These are phyloP conservation scores for Trapa incisa DNA, from an alignment of 345 rosid genomes.

Conservation along the genomic window DNA sequence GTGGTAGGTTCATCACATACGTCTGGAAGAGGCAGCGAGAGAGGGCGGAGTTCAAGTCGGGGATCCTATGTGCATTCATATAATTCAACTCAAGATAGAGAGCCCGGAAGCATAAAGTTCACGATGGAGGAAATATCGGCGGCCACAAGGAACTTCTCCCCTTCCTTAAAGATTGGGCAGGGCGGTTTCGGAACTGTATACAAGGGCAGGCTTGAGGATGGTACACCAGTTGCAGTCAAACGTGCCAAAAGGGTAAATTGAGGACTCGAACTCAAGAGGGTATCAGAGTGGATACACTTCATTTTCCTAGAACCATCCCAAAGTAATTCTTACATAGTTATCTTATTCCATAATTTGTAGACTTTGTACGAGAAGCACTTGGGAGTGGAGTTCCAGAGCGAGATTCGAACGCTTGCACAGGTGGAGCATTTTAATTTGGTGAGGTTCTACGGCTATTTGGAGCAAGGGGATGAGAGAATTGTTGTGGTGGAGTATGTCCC, in stretches of 20 bases:
- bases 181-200: slow-evolving; percentile 91
- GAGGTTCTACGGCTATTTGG: slow-evolving; percentile 57
- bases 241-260: slow-evolving; percentile 69
- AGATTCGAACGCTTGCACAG: slow-evolving; percentile 55
- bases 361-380: slow-evolving; percentile 60
- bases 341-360: slow-evolving; percentile 24
- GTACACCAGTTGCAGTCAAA: slow-evolving; percentile 62
- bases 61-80: slow-evolving; percentile 24
- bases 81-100: slow-evolving; percentile 21
- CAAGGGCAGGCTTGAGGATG: slow-evolving; percentile 70
- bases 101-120: slow-evolving; percentile 35
- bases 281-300: not conserved
- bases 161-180: slow-evolving; percentile 75
- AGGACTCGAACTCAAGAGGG: not conserved
- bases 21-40: slow-evolving; percentile 22
- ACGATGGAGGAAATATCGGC: slow-evolving; percentile 48
- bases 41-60: slow-evolving; percentile 29
- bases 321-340: not conserved
- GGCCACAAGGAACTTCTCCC: slow-evolving; percentile 71
- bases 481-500: slow-evolving; percentile 70
- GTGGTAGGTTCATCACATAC: slow-evolving; percentile 24
- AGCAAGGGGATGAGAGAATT: slow-evolving; percentile 59
- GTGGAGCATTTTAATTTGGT: slow-evolving; percentile 83
- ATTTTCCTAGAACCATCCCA: not conserved
- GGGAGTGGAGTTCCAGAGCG: slow-evolving; percentile 69